Conservation (phyloP, 73 alveolate genomes). For the Chromera velia region DNA sequence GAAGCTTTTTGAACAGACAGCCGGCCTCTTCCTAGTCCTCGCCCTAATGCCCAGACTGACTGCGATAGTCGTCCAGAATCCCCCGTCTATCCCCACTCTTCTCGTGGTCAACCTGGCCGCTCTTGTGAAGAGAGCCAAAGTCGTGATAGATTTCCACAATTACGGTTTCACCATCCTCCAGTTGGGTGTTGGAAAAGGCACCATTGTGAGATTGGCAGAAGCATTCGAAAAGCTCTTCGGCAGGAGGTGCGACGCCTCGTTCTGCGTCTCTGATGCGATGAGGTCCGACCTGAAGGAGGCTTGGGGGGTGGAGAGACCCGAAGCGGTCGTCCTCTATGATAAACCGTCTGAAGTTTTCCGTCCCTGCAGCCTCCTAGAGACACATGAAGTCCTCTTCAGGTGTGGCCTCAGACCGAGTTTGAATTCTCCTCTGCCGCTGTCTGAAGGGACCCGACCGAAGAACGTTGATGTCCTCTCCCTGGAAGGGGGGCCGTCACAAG, state of each 20-base stretch:
- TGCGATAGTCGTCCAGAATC: slow-evolving; percentile 75
- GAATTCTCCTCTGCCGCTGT: too few species aligned
- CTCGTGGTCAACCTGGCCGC: slow-evolving; percentile 56
- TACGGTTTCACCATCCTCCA: slow-evolving; percentile 85
- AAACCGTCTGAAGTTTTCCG: slow-evolving; percentile 53
- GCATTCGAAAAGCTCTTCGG: slow-evolving; percentile 76
- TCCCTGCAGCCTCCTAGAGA: slow-evolving; percentile 31
- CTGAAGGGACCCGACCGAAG: too few species aligned
- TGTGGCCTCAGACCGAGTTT: slow-evolving; percentile 10
- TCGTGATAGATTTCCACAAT: slow-evolving; percentile 93
- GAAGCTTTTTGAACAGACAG: slow-evolving; percentile 62
- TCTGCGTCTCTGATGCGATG: slow-evolving; percentile 79
- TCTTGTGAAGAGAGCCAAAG: slow-evolving; percentile 49
- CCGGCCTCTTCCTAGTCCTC: slow-evolving; percentile 59
- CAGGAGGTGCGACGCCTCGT: slow-evolving; percentile 66
- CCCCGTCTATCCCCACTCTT: slow-evolving; percentile 89
- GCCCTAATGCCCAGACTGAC: slow-evolving; percentile 59
- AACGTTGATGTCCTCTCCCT: too few species aligned
- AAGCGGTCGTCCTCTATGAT: slow-evolving; percentile 43
- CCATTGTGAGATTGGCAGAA: slow-evolving; percentile 66
- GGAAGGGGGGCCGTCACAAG: too few species aligned
- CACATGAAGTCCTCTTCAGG: slow-evolving; percentile 23
- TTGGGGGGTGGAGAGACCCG: slow-evolving; percentile 31
- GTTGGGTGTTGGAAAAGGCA: slow-evolving; percentile 58
- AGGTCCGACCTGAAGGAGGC: slow-evolving; percentile 59